phyloP scores from a whole-genome alignment of 768 basidiomycete species.

The Russula griseocarnosa region DNA sequence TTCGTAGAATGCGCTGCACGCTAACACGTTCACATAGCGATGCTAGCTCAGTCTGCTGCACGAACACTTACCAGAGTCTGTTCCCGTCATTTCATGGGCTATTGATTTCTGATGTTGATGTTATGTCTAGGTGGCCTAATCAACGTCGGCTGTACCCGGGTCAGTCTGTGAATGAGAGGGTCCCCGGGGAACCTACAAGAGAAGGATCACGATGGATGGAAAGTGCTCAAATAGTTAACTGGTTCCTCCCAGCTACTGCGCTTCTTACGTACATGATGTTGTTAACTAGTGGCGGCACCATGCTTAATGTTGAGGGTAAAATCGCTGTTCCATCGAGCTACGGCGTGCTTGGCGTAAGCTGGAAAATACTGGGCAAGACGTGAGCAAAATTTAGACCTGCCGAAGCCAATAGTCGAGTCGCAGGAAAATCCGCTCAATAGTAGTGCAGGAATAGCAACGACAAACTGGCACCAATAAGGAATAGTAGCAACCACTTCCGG shows the following conservation, averaged over 20 bases:
- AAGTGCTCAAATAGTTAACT: neutral
- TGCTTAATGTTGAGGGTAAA: neutral
- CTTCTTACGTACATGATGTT: neutral
- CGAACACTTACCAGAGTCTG: neutral
- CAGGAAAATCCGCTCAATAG: constrained; percentile 46
- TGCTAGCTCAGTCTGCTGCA: neutral
- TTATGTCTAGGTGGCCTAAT: neutral
- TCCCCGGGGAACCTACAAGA: neutral
- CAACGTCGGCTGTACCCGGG: neutral
- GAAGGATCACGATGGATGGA: neutral
- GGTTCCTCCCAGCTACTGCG: neutral
- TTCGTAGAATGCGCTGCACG: neutral
- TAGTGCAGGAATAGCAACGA: constrained; percentile 91
- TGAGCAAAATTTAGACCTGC: neutral
- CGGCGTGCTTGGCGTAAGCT: neutral
- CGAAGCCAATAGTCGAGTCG: neutral
- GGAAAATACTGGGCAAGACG: neutral
- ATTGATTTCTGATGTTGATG: neutral
- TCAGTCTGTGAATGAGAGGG: neutral
- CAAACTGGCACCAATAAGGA: constrained; percentile 87
- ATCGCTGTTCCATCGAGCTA: neutral
- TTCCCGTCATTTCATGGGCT: neutral
- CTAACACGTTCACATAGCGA: neutral
- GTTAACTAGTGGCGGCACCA: neutral
- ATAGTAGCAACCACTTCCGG: constrained; percentile 84